Evolutionary conservation across 768 basidiomycete genomes (phyloP).

Genomic region (Ephemerocybe angulata): DNA sequence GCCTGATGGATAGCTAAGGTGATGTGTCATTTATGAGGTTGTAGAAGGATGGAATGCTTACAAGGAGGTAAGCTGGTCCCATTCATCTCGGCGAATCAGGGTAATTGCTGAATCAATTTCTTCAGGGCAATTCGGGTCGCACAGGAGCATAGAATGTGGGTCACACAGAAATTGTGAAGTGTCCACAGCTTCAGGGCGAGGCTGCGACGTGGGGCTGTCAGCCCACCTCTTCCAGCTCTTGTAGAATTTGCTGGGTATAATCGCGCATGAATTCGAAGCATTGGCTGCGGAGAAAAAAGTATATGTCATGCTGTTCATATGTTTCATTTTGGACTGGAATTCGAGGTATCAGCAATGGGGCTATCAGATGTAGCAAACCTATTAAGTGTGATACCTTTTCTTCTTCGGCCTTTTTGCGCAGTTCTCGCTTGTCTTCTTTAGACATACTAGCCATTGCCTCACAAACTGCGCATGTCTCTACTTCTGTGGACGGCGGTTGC

Average conservation of each 20-base stretch:
- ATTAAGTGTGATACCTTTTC: conserved; percentile 56
- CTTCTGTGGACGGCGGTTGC: conserved; percentile 48
- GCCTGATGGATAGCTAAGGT: conserved; percentile 52
- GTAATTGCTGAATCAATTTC: conserved; percentile 58
- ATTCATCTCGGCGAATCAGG: conserved; percentile 60
- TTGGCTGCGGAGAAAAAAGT: conserved; percentile 21
- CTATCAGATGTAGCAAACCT: background rate
- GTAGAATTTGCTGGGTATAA: conserved; percentile 60
- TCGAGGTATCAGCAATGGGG: background rate
- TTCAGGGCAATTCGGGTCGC: conserved; percentile 61
- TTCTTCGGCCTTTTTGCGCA: conserved; percentile 66
- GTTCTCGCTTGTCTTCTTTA: conserved; percentile 58
- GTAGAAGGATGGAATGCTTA: conserved; percentile 30
- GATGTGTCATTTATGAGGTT: conserved; percentile 9
- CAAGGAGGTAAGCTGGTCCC: conserved; percentile 58
- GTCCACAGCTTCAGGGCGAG: conserved; percentile 61
- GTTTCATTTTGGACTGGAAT: conserved; percentile 55
- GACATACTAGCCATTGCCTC: conserved; percentile 49
- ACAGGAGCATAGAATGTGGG: conserved; percentile 50
- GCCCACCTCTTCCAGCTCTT: conserved; percentile 72
- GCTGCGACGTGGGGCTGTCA: conserved; percentile 46
- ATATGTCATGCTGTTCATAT: conserved; percentile 52
- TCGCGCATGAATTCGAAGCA: conserved; percentile 43
- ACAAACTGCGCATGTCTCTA: conserved; percentile 62
- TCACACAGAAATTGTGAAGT: conserved; percentile 63